Evolutionary conservation across 2,329 filamentous ascomycete genomes (phyloP).

Genomic region (Sclerotinia trifoliorum): DNA sequence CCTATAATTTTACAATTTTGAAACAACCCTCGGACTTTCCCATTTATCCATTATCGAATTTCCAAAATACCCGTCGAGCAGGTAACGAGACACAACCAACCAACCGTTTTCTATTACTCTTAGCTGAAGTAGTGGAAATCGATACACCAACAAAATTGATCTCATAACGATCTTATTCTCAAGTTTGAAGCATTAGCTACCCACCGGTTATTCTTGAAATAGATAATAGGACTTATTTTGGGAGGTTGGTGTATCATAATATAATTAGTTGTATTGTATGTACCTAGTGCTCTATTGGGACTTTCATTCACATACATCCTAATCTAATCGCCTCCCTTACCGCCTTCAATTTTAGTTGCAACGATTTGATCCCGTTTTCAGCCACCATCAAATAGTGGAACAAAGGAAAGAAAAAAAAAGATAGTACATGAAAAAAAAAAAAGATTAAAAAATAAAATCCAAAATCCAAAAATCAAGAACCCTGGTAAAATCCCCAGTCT

Average conservation of each 20-base stretch:
- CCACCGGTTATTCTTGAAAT: too few species aligned
- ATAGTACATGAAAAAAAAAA: not conserved
- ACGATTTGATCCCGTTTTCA: not conserved
- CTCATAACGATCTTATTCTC: too few species aligned
- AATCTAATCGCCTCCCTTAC: not conserved
- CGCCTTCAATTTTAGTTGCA: not conserved
- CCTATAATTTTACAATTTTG: not conserved
- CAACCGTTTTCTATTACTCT: not conserved
- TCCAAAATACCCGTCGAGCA: not conserved
- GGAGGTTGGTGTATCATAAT: too few species aligned
- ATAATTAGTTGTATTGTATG: too few species aligned
- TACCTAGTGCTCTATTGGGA: too few species aligned
- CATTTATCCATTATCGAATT: constrained; percentile 8
- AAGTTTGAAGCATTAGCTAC: too few species aligned
- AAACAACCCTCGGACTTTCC: constrained; percentile 7
- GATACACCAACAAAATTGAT: too few species aligned
- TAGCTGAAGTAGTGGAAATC: not conserved
- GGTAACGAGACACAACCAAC: not conserved
- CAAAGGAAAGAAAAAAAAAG: not conserved
- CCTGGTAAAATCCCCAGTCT: constrained; percentile 17
- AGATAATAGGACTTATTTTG: too few species aligned
- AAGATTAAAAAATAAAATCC: not conserved
- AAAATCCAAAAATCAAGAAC: too few species aligned
- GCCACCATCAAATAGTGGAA: not conserved
- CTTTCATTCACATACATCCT: too few species aligned